Conservation (phyloP, 2,329 filamentous ascomycete genomes). For the Dryadomyces sulphureus region DNA sequence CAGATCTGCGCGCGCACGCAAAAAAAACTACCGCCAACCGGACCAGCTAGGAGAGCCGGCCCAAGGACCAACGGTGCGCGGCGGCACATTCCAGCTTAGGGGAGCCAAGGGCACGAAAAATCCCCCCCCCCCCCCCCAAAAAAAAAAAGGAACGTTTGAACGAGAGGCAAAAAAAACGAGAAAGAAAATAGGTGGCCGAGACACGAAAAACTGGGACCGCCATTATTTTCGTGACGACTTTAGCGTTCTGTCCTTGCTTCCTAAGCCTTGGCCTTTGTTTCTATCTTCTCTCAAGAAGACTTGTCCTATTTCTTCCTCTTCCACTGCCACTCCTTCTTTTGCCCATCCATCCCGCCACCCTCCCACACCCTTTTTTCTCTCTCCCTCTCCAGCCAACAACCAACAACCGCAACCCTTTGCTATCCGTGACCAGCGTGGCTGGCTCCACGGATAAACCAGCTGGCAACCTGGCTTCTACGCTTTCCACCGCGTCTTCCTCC, state of each 20-base stretch:
- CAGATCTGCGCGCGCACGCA: too few relatives aligned
- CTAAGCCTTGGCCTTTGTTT: constrained; percentile 7
- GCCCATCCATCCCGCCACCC: not conserved
- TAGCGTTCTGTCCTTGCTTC: constrained; percentile 8
- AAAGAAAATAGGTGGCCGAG: not conserved
- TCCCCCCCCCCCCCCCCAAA: too few relatives aligned
- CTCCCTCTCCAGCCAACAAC: too few relatives aligned
- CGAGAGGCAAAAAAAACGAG: not conserved
- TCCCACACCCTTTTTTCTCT: not conserved
- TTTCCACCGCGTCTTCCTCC: constrained; percentile 35
- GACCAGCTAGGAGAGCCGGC: not conserved
- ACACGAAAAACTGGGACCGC: constrained; percentile 3
- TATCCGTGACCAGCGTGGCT: constrained; percentile 11
- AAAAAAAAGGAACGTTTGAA: not conserved
- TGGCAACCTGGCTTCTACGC: constrained; percentile 35
- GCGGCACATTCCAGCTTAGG: not conserved
- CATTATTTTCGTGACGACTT: constrained; percentile 6
- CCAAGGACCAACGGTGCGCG: not conserved
- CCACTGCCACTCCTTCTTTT: not conserved
- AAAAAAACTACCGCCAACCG: not conserved
- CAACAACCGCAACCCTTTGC: too few relatives aligned
- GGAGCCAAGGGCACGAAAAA: not conserved
- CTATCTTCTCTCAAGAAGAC: constrained; percentile 1
- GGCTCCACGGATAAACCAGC: constrained; percentile 13
- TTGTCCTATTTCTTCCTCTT: not conserved